Base-by-base conservation (phyloP, 2,329 filamentous ascomycete species). In the Sporothrix globosa region DNA sequence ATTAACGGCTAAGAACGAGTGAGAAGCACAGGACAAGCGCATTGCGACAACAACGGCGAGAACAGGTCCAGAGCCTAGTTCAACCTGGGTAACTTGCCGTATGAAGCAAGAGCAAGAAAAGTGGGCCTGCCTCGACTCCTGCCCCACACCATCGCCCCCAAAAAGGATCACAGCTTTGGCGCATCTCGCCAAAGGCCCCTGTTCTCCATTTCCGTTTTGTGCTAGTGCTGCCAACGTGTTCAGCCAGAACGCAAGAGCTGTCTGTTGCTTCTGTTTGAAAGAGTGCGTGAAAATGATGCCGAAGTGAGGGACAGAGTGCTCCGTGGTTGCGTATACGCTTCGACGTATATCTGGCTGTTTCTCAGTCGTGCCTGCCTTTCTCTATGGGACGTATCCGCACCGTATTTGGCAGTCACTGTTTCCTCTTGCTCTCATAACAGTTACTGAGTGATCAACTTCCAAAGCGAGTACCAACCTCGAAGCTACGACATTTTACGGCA, bases 11-110 rank as follows among this genome's bases (percentile, higher is more conserved):
- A 19, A 7, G 21, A 27, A 44, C 19, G 39, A 56, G n/a, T 30
- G 52, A 54, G 30, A 24, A 46, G n/a, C 24, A n/a, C n/a, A 34
- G n/a, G 65, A 21, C 21, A 58, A 39, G 54, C 19, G 24, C 30
- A 30, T 17, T 34, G 53, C 53, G 24, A 56, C 53, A 19, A 56
- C 24, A 17, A 56, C 53, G 5, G 27, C 5, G 27, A 30, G 27
- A 30, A 30, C 27, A 4, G 24, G 53, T 14, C 27, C 27, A 34
- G 27, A 58, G 56, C 56, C 65, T 50, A 66, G 44, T 34, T 50
- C 61, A 66, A 52, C 61, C 61, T 50, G 61, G 61, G 61, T 52
- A 66, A 52, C 61, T 34, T 34, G 61, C 61, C 61, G 61, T 65
- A 65, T 48, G 46, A 2, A 65, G 61, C 46, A 50, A 65, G 44